These are phyloP conservation scores for Sophora flavescens DNA, from an alignment of 306 rosid species.

Conservation along the genomic window DNA sequence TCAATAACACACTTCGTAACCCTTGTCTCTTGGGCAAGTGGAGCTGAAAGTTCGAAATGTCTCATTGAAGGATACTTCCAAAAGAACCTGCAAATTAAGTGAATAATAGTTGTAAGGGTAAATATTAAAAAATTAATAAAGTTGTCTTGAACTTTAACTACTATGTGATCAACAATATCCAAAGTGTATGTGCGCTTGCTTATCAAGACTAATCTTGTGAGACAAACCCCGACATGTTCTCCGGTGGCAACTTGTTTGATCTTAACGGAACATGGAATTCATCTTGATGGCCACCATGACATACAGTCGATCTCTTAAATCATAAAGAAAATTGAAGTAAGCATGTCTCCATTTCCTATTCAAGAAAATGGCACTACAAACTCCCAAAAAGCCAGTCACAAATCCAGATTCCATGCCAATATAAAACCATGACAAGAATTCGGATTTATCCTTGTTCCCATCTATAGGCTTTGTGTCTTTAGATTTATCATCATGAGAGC, in stretches of 20 bases:
- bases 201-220: background rate
- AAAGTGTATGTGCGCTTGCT: too few species aligned
- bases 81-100: too few species aligned
- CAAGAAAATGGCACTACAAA: conserved; percentile 22
- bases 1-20: too few species aligned
- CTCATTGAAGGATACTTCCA: too few species aligned
- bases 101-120: too few species aligned
- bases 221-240: too few species aligned
- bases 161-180: too few species aligned
- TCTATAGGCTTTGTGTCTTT: background rate
- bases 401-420: conserved; percentile 38
- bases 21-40: too few species aligned
- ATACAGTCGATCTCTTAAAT: background rate
- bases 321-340: conserved; percentile 1
- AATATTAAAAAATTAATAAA: too few species aligned
- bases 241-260: too few species aligned
- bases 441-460: background rate
- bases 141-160: too few species aligned
- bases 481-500: background rate
- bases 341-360: conserved; percentile 19
- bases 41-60: too few species aligned
- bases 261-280: background rate
- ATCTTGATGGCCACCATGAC: background rate
- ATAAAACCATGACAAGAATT: background rate
- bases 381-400: background rate